These are phyloP conservation scores for Stemphylium vesicarium DNA, from an alignment of 2,329 filamentous ascomycete genomes.

Conservation along the genomic window DNA sequence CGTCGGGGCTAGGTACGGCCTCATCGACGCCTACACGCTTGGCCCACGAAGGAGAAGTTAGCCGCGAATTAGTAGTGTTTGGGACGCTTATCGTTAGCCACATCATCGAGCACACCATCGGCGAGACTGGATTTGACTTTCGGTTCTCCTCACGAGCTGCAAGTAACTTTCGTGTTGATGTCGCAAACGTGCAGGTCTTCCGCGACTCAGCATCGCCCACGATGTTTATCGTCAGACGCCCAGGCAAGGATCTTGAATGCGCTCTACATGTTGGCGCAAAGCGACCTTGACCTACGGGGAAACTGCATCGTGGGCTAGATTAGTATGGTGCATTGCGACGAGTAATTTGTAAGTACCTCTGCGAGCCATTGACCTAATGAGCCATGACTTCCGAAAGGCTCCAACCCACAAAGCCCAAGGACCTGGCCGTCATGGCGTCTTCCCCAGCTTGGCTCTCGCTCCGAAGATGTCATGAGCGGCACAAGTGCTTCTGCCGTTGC, in stretches of 20 bases:
- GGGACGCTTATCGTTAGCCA: not conserved
- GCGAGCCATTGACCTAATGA: too few species aligned
- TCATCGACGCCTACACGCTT: too few species aligned
- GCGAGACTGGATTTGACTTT: constrained; percentile 5
- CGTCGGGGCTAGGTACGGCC: too few species aligned
- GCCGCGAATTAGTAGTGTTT: not conserved
- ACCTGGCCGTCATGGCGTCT: not conserved
- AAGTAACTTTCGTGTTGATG: not conserved
- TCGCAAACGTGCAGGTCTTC: not conserved
- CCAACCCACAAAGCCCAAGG: too few species aligned
- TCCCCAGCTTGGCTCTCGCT: not conserved
- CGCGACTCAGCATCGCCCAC: not conserved
- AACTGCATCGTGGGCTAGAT: too few species aligned
- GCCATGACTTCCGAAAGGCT: too few species aligned
- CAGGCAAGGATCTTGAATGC: too few species aligned
- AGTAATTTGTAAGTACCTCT: too few species aligned
- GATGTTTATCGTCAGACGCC: not conserved
- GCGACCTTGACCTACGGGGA: too few species aligned
- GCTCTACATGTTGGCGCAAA: too few species aligned
- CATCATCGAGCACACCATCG: not conserved
- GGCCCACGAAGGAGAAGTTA: too few species aligned
- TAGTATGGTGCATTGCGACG: too few species aligned
- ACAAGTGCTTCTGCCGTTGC: constrained; percentile 3
- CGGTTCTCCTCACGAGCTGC: not conserved
- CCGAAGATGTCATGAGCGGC: constrained; percentile 4